phyloP scores from a whole-genome alignment of 208 protist species.

The Spongospora subterranea region DNA sequence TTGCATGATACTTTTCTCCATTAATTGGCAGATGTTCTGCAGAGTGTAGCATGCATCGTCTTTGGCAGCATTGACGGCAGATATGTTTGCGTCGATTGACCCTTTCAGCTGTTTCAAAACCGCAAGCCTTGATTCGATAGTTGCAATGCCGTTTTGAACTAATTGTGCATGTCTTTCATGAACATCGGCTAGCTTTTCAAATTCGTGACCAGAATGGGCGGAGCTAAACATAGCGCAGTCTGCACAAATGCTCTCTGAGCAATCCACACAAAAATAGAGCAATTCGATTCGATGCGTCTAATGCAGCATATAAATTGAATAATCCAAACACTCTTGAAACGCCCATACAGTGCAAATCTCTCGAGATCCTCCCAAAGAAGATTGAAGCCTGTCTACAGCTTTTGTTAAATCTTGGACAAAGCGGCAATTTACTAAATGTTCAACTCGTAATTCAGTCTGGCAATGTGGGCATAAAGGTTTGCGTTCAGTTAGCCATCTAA shows the following conservation, averaged over 20 bases:
- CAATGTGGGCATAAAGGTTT: constrained; percentile 21
- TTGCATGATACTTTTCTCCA: constrained; percentile 14
- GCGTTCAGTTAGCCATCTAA: constrained; percentile 43
- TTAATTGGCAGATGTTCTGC: neutral
- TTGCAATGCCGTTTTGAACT: neutral
- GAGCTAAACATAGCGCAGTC: constrained; percentile 50
- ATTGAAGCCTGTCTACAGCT: neutral
- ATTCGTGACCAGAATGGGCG: neutral
- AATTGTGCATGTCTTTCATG: neutral
- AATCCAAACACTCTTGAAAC: neutral
- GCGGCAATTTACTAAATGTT: constrained; percentile 51
- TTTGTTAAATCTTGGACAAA: constrained; percentile 38
- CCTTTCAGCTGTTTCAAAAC: neutral
- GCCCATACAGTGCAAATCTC: neutral
- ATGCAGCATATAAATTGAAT: neutral
- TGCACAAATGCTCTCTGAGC: constrained; percentile 10
- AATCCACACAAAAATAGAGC: constrained; percentile 20
- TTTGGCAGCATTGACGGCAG: neutral
- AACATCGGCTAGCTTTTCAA: constrained; percentile 24
- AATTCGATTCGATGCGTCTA: neutral
- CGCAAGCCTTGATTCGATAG: neutral
- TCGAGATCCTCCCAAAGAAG: neutral
- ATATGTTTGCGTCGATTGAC: neutral
- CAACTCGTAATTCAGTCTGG: constrained; percentile 4
- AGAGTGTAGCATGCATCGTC: neutral